Evolutionary conservation across 441 rosid genomes (phyloP).

Genomic region (Populus hybrid): DNA sequence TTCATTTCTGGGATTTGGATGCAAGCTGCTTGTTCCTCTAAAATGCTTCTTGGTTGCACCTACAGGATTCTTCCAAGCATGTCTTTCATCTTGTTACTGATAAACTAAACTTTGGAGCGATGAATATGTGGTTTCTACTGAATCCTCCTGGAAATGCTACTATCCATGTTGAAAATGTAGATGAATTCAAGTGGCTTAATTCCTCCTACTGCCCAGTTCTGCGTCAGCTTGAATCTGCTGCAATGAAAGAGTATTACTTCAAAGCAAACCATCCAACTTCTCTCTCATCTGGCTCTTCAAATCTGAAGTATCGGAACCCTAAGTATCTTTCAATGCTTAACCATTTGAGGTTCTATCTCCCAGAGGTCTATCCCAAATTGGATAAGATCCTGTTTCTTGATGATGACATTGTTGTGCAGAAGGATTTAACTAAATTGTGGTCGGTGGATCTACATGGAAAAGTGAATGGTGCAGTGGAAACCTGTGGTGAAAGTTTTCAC

Average conservation of each 20-base stretch:
- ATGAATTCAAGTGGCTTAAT: constrained; percentile 96
- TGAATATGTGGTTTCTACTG: constrained; percentile 97
- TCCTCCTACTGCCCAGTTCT: constrained; percentile 97
- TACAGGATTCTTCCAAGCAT: constrained; percentile 93
- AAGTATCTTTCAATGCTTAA: constrained; percentile 97
- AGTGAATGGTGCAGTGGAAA: constrained; percentile 97
- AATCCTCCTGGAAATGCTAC: constrained; percentile 94
- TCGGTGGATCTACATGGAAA: constrained; percentile 74
- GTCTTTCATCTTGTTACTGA: constrained; percentile 95
- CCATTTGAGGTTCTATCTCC: constrained; percentile 93
- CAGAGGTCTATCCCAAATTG: constrained; percentile 85
- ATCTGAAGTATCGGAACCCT: constrained; percentile 91
- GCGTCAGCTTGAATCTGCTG: constrained; percentile 89
- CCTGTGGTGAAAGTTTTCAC: constrained; percentile 97
- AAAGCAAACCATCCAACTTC: constrained; percentile 91
- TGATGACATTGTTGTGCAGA: constrained; percentile 64
- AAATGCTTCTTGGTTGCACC: constrained; percentile 13
- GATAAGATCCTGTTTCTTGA: constrained; percentile 89
- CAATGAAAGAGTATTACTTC: constrained; percentile 97
- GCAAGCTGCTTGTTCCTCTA: constrained; percentile 2
- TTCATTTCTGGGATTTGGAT: constrained; percentile 10
- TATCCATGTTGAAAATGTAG: constrained; percentile 93
- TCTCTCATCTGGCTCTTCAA: constrained; percentile 79
- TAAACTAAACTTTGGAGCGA: constrained; percentile 91
- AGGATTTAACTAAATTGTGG: constrained; percentile 57